Base-by-base conservation (phyloP, 371 early-diverging fungal species). In the Mycotypha africana region DNA sequence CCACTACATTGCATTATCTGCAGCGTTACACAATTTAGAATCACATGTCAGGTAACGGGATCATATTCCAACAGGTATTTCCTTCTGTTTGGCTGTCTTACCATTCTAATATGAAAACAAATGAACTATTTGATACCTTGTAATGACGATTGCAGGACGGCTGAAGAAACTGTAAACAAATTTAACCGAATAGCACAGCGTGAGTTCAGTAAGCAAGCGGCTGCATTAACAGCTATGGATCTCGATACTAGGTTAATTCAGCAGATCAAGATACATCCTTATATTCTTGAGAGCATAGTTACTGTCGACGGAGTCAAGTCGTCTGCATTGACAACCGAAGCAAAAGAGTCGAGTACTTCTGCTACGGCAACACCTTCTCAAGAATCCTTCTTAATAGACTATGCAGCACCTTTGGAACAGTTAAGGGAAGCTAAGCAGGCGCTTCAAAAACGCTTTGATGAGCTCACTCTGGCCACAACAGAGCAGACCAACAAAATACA, bases 181-280 rank as follows among this genome's bases (percentile, higher is more conserved):
- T 57, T 57, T 39, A 53, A 52, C 16, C 47, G 58, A n/a, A 58
- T 58, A n/a, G 58, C 48, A 11, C 58, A 58, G 36, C 32, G 53
- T 35, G 53, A 53, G 23, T 58, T 58, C 26, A 20, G 47, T 17
- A 58, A 53, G 25, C 39, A 52, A 11, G 48, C 44, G 1, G 36
- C 48, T 23, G 28, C 36, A 2, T 43, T 58, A 20, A 44, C 24
- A 0, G 43, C 25, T 8, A 42, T 58, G 7, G 53, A 43, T 19
- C 26, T 45, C 1, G 53, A 58, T n/a, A 17, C 48, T 0, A 14
- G 43, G 15, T 9, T 52, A 11, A 26, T 58, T 11, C 14, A 31
- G 16, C 31, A 43, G 10, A 45, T 52, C 7, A 12, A 44, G 9
- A 12, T 53, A 9, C 58, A 58, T 12, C 48, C 58, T 33, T 28